These are phyloP conservation scores for Microsporum ferrugineum DNA, from an alignment of 2,329 filamentous ascomycete species.

Conservation along the genomic window DNA sequence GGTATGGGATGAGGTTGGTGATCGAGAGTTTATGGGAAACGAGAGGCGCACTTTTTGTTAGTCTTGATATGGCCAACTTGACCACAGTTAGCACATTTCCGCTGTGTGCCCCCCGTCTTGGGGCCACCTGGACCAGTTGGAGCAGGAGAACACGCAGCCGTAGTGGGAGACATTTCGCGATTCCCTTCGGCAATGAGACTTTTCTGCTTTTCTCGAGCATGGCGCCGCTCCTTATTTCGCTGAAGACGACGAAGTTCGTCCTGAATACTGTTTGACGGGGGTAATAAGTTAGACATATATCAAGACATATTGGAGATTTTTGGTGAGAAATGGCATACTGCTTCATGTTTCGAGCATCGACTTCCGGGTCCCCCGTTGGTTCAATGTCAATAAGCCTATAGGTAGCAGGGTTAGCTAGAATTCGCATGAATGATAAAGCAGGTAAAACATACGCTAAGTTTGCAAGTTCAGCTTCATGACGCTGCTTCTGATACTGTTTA, in stretches of 20 bases:
- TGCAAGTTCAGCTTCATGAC: conserved; percentile 58
- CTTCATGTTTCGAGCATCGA: conserved; percentile 50
- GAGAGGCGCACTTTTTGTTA: conserved; percentile 70
- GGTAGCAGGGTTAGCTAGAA: conserved; percentile 18
- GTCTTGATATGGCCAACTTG: conserved; percentile 97
- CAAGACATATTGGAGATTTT: background rate
- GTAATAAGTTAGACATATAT: background rate
- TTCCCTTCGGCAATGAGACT: conserved; percentile 37
- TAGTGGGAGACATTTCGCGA: conserved; percentile 33
- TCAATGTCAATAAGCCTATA: conserved; percentile 47
- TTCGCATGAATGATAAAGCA: background rate
- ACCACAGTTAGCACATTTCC: conserved; percentile 96
- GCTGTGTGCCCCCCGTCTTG: conserved; percentile 42
- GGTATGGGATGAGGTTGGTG: background rate
- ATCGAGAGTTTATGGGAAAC: background rate
- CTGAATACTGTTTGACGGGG: conserved; percentile 42
- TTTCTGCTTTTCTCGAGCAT: conserved; percentile 85
- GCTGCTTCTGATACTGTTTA: conserved; percentile 71
- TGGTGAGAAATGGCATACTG: conserved; percentile 35
- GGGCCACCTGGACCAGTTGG: conserved; percentile 43
- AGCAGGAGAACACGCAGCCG: conserved; percentile 33
- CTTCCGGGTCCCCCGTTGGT: conserved; percentile 55
- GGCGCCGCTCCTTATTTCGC: conserved; percentile 80
- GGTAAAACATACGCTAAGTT: conserved; percentile 54
- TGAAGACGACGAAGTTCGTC: conserved; percentile 72